Evolutionary conservation across 352 stramenopile genomes (phyloP).

Genomic region (Phytophthora constricta): DNA sequence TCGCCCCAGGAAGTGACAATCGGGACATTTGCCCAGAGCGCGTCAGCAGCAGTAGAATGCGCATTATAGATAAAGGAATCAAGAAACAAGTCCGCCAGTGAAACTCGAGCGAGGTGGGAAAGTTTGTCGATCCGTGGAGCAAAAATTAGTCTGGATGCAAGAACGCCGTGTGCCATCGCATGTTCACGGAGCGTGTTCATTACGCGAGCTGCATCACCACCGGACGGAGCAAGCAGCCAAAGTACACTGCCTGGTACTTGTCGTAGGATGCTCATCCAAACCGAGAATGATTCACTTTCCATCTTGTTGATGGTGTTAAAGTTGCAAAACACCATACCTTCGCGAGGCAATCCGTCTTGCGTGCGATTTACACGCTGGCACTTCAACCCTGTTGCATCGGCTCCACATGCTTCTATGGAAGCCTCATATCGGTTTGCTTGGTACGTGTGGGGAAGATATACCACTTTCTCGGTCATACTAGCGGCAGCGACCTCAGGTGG

Average conservation of each 20-base stretch:
- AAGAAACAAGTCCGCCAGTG: constrained; percentile 92
- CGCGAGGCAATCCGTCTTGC: constrained; percentile 34
- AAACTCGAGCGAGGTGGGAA: constrained; percentile 83
- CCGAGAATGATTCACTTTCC: constrained; percentile 84
- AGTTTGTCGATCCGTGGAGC: constrained; percentile 59
- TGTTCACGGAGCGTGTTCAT: constrained; percentile 49
- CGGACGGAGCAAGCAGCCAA: constrained; percentile 77
- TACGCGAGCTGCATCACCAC: constrained; percentile 22
- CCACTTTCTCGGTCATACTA: constrained; percentile 80
- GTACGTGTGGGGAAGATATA: constrained; percentile 92
- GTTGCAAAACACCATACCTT: constrained; percentile 84
- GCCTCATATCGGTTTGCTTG: constrained; percentile 90
- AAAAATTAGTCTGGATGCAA: constrained; percentile 74
- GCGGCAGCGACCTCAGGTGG: constrained; percentile 52
- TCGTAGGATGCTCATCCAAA: constrained; percentile 91
- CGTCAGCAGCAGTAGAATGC: constrained; percentile 94
- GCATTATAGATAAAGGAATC: constrained; percentile 96
- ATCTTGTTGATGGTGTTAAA: constrained; percentile 97
- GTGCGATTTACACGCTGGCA: constrained; percentile 33
- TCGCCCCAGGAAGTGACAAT: constrained; percentile 89
- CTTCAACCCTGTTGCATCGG: background rate
- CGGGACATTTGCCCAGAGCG: constrained; percentile 88
- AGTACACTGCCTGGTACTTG: constrained; percentile 86
- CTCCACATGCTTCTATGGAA: constrained; percentile 38
- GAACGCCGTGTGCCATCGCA: constrained; percentile 71